Percentiles rank a stretch among this genome's conserved stretches.
Conservation (phyloP, 352 stramenopile genomes). For the Blastocystis sp. region DNA sequence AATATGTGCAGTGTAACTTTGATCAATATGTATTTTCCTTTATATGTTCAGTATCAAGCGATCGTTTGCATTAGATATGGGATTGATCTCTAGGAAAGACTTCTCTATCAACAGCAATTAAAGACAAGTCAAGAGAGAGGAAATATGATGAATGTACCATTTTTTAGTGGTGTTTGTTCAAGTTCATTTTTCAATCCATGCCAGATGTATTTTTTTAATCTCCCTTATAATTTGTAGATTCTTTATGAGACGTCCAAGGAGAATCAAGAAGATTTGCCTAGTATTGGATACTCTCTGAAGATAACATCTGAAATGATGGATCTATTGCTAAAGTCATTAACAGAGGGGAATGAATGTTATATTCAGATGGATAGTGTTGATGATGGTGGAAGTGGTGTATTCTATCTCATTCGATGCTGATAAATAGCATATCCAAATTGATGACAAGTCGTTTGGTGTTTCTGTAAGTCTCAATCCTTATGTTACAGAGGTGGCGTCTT, state of each 20-base stretch:
- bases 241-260: neutral
- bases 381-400: constrained; percentile 48
- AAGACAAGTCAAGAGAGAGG: neutral
- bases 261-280: neutral
- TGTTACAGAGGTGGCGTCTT: constrained; percentile 9
- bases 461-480: constrained; percentile 34
- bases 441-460: neutral
- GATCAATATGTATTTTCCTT: neutral
- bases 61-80: neutral
- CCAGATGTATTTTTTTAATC: neutral
- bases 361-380: neutral
- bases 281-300: neutral
- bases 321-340: neutral
- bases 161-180: neutral
- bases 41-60: neutral
- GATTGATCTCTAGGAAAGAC: neutral
- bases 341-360: constrained; percentile 14
- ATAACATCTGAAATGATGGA: neutral
- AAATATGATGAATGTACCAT: neutral
- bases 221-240: neutral
- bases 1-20: neutral
- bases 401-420: neutral
- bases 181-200: neutral
- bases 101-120: neutral
- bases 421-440: constrained; percentile 17